These are phyloP conservation scores for Zostera marina DNA, from an alignment of 116 monocot genomes.

Conservation along the genomic window DNA sequence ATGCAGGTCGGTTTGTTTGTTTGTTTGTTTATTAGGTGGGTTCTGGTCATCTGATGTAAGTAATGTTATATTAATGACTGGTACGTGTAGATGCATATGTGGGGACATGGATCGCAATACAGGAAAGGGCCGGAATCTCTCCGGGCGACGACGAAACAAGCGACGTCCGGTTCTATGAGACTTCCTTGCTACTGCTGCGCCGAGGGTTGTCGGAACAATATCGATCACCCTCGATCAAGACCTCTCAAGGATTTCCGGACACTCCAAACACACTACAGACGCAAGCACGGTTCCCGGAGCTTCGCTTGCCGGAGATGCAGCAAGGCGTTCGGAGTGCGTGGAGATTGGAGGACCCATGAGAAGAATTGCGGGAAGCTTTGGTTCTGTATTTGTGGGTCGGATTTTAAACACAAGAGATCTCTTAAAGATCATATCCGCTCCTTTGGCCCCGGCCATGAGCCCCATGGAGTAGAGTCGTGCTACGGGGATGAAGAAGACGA, in stretches of 20 bases:
- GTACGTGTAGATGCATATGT: conserved; percentile 77
- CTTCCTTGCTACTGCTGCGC: conserved; percentile 92
- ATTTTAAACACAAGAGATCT: conserved; percentile 76
- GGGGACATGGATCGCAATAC: conserved; percentile 75
- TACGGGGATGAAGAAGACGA: conserved; percentile 4
- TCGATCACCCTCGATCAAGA: conserved; percentile 64
- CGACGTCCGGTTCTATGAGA: conserved; percentile 27
- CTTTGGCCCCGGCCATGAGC: conserved; percentile 34
- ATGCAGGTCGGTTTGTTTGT: conserved; percentile 44
- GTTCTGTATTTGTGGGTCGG: conserved; percentile 73
- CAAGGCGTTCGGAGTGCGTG: conserved; percentile 65
- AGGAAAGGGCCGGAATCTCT: conserved; percentile 53
- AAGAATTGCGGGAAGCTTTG: conserved; percentile 79
- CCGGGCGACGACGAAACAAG: conserved; percentile 15
- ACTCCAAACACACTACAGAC: conserved; percentile 92
- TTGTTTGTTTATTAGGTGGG: too few species aligned
- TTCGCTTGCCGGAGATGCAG: conserved; percentile 63
- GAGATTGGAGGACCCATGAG: conserved; percentile 83
- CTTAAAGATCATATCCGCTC: conserved; percentile 68
- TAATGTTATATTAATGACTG: too few species aligned
- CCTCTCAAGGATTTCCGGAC: conserved; percentile 95
- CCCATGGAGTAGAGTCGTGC: conserved; percentile 10
- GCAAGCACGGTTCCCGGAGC: conserved; percentile 65
- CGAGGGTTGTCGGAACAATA: conserved; percentile 89
- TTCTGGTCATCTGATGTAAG: too few species aligned